Percentiles rank a stretch among this genome's conserved stretches.
Evolutionary conservation across 352 stramenopile genomes (phyloP).

Genomic region (Globisporangium spiculum): DNA sequence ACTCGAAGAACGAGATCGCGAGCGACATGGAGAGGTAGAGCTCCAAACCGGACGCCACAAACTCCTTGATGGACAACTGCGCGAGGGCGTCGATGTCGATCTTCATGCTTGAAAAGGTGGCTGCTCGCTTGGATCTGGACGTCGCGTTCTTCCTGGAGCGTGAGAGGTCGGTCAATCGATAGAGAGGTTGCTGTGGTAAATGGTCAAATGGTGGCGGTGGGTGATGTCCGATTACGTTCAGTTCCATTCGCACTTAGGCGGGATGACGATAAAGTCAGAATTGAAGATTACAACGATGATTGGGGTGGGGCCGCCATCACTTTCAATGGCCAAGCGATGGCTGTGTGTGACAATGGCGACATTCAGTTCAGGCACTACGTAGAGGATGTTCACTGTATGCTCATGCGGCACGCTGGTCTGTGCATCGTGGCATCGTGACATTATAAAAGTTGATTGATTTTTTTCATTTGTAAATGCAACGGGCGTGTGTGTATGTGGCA

Average conservation of each 20-base stretch:
- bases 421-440: too few species aligned
- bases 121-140: not conserved
- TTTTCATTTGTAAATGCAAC: too few species aligned
- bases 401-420: too few species aligned
- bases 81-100: conserved; percentile 38
- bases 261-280: not conserved
- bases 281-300: too few species aligned
- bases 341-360: too few species aligned
- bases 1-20: conserved; percentile 72
- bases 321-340: too few species aligned
- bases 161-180: not conserved
- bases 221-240: not conserved
- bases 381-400: too few species aligned
- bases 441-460: too few species aligned
- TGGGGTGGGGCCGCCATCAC: too few species aligned
- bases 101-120: not conserved
- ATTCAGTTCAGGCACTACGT: too few species aligned
- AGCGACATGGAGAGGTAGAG: conserved; percentile 74
- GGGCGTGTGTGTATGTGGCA: not conserved
- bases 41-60: conserved; percentile 58
- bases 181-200: not conserved
- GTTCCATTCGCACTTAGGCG: conserved; percentile 5
- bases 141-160: not conserved
- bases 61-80: conserved; percentile 53
- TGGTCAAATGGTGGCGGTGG: not conserved